phyloP scores from a whole-genome alignment of 805 yeast species.

The Spencermartinsiella europaea region DNA sequence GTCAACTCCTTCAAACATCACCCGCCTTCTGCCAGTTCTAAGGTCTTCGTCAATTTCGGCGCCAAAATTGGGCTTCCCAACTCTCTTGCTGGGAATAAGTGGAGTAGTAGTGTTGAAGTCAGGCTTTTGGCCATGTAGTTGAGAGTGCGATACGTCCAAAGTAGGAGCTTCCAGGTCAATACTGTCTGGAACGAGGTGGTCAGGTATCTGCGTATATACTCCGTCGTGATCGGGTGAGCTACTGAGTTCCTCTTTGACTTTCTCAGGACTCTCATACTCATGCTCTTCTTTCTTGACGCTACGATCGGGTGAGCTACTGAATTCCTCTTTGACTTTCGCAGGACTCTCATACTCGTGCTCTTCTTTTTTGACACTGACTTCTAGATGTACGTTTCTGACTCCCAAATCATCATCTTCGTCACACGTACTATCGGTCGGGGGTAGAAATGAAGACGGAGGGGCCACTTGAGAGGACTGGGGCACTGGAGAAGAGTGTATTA shows the following conservation, averaged over 20 bases:
- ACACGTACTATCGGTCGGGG: background rate
- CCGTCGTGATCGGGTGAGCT: background rate
- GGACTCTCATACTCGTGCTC: background rate
- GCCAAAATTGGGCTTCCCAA: conserved; percentile 3
- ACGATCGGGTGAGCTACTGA: background rate
- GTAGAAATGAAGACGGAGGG: background rate
- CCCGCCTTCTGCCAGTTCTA: conserved; percentile 4
- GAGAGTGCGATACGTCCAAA: background rate
- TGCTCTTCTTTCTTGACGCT: too few relatives aligned
- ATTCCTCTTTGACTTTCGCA: background rate
- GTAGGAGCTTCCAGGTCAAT: conserved; percentile 7
- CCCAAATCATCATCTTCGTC: background rate
- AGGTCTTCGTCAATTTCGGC: conserved; percentile 17
- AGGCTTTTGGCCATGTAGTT: too few relatives aligned
- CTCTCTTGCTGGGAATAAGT: background rate
- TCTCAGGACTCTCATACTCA: too few relatives aligned
- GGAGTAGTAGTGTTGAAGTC: background rate
- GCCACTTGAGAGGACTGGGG: background rate
- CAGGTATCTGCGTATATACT: background rate
- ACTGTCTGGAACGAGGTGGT: conserved; percentile 5
- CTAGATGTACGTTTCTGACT: background rate
- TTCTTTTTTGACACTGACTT: background rate
- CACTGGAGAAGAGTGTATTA: background rate
- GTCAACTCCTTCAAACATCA: conserved; percentile 4
- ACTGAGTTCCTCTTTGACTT: background rate